Evolutionary conservation across 495 filamentous ascomycete genomes (phyloP), one percentile per base, ranked within the genome.

Genomic region (Penicillium coprophilum): DNA sequence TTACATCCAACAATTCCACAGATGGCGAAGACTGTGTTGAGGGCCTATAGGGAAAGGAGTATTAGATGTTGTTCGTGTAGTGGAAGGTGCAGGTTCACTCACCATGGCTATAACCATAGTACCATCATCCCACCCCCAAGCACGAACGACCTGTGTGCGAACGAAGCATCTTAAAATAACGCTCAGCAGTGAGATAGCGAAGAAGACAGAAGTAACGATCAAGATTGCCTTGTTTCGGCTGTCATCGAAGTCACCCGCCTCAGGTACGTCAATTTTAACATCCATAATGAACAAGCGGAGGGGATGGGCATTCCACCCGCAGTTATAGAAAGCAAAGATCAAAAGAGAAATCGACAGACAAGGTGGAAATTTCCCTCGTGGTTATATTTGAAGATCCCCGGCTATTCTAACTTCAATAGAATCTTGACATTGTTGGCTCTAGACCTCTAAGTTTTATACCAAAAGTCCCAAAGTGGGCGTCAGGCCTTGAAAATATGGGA

Each of bases 101-200:
- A 72, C 67, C 71, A 71, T 70, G 0, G 71, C 71, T 2, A 62
- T 2, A 4, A 71, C 55, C 65, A 74, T 74, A 6, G 60, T 23
- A 1, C 31, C 55, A 54, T 74, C 71, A 63, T 74, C 71, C 60
- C 68, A 68, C 4, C 70, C 70, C 48, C 71, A 74, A 2, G 61
- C 63, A 10, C 52, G 59, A 1, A 72, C 66, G 10, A 72, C 32
- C 4, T 54, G 62, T 9, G 66, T 58, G 21, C 71, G 70, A 30
- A 74, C 71, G 51, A 68, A 71, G 28, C 60, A 61, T 52, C 71
- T 61, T 2, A 74, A 49, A 30, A 28, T 45, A 8, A 72, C 69
- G 11, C 63, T 63, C 4, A 65, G 6, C 5, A 67, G 39, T 0
- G 70, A 66, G 12, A 74, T 46, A n/a, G 36, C 64, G 39, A 74